phyloP scores from a whole-genome alignment of 2,329 filamentous ascomycete genomes.

The Dendrostoma leiphaemia region DNA sequence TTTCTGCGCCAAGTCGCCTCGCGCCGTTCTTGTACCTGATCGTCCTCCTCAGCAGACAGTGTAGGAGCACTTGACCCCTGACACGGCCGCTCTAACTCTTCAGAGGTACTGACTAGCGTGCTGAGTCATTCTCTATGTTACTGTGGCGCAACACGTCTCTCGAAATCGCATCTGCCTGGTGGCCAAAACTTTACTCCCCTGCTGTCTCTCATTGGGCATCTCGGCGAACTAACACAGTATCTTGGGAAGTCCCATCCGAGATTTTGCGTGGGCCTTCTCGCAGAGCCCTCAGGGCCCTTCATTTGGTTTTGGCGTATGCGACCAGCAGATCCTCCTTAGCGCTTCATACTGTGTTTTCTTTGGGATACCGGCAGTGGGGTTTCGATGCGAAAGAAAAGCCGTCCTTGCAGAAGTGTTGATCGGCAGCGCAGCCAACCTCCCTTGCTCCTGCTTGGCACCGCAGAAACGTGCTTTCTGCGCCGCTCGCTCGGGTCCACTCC shows the following conservation, averaged over 20 bases:
- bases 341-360: not conserved
- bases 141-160: not conserved
- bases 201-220: not conserved
- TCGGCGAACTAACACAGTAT: too few species aligned
- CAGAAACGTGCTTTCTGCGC: too few species aligned
- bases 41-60: not conserved
- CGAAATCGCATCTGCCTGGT: not conserved
- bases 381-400: not conserved
- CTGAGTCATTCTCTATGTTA: not conserved
- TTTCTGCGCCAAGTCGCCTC: not conserved
- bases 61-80: not conserved
- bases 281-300: too few species aligned
- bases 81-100: too few species aligned
- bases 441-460: not conserved
- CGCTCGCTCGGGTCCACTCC: too few species aligned
- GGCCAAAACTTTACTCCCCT: too few species aligned
- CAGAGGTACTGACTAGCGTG: not conserved
- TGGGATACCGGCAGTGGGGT: not conserved
- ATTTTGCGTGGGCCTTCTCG: not conserved
- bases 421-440: not conserved
- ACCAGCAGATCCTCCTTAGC: not conserved
- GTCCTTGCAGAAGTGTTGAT: not conserved
- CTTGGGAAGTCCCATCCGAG: not conserved
- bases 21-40: not conserved
- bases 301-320: not conserved